A percentile compares a stretch with the other conserved stretches of the same genome.
Evolutionary conservation across 768 basidiomycete genomes (phyloP).

Genomic region (Mycena galericulata): DNA sequence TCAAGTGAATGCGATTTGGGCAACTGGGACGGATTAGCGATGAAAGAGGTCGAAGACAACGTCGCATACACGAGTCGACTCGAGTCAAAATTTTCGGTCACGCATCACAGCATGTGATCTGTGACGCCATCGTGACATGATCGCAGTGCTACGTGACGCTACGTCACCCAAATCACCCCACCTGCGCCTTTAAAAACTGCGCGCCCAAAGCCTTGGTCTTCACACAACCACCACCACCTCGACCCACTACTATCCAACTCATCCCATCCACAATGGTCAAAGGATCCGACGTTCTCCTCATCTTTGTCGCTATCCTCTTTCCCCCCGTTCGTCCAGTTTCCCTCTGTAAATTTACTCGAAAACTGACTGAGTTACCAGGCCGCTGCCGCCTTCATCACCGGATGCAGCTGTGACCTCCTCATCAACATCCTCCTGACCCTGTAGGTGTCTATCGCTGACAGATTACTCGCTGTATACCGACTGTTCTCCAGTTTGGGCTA

Average conservation of each 20-base stretch:
- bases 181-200: neutral
- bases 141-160: neutral
- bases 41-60: slow-evolving; percentile 18
- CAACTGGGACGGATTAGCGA: slow-evolving; percentile 15
- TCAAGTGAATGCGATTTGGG: slow-evolving; percentile 14
- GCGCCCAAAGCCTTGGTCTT: neutral
- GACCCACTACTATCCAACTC: slow-evolving; percentile 2
- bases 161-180: slow-evolving; percentile 10
- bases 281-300: slow-evolving; percentile 82
- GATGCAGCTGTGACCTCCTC: slow-evolving; percentile 88
- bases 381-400: slow-evolving; percentile 80
- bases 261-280: slow-evolving; percentile 57
- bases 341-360: too few species aligned
- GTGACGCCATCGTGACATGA: too few species aligned
- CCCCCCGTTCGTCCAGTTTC: slow-evolving; percentile 65
- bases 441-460: slow-evolving; percentile 53
- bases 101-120: neutral
- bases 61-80: slow-evolving; percentile 27
- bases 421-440: slow-evolving; percentile 86
- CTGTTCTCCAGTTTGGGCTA: slow-evolving; percentile 71
- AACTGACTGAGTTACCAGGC: slow-evolving; percentile 37
- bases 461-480: neutral
- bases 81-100: slow-evolving; percentile 10
- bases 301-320: slow-evolving; percentile 82
- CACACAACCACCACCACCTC: slow-evolving; percentile 19